phyloP scores from a whole-genome alignment of 805 yeast genomes.

The Wickerhamiella nectarea region DNA sequence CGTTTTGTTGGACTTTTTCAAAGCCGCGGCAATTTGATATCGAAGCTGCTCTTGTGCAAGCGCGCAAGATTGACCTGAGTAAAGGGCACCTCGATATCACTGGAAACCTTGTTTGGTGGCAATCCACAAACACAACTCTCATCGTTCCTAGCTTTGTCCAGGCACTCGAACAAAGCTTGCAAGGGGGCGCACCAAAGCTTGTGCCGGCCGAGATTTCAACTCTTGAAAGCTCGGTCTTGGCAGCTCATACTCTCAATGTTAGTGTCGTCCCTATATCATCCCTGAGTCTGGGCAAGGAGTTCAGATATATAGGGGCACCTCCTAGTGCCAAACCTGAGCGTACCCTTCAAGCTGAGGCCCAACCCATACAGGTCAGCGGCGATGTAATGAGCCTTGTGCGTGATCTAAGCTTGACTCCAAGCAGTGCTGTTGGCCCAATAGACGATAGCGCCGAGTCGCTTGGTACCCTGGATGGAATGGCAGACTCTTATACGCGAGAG shows the following conservation, averaged over 20 bases:
- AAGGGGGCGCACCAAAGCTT: not conserved
- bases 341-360: no score
- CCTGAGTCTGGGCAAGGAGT: not conserved
- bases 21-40: not conserved
- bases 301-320: not conserved
- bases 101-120: conserved; percentile 1
- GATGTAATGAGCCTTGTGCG: conserved; percentile 1
- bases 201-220: not conserved
- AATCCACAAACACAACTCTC: not conserved
- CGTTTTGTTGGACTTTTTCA: conserved; percentile 7
- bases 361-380: not conserved
- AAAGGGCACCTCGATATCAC: not conserved
- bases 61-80: not conserved
- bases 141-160: not conserved
- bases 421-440: conserved; percentile 16
- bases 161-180: not conserved
- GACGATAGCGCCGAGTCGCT: conserved; percentile 19
- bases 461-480: conserved; percentile 17
- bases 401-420: conserved; percentile 6
- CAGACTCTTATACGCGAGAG: conserved; percentile 17
- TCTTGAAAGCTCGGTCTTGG: not conserved
- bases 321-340: no score
- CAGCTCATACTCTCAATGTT: not conserved
- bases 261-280: not conserved
- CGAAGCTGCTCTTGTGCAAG: conserved; percentile 10